Evolutionary conservation across 2,329 filamentous ascomycete genomes (phyloP), one percentile per base, ranked within the genome.

Genomic region (Trichoderma asperellum): DNA sequence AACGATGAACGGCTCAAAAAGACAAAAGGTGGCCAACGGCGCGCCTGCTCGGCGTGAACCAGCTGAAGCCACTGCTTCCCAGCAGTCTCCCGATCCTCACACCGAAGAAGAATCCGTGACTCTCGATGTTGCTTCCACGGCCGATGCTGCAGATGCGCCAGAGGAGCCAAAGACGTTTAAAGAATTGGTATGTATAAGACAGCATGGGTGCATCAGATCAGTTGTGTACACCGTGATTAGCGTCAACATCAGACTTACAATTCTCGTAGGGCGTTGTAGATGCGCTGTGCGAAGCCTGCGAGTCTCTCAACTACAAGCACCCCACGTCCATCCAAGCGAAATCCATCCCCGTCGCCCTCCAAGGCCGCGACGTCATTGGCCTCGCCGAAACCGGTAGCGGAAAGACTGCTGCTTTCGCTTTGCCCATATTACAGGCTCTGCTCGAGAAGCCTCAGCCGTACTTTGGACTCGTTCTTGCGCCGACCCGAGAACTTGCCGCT

Each of bases 351-450:
- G 79, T 86, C 63, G 94, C 94, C 43, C 85, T 97, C 4, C 81
- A 92, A 76, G 90, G 91, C 64, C 88, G 93, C 75, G 96, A 98
- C 79, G 85, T 98, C 40, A 97, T 99, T 74, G 96, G 94, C 53
- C 86, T 98, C 63, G 96, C 96, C 37, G 95, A 99, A 81, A 99
- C 96, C 0, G 96, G 96, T 74, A 94, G 90, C 77, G 96, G 96
- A 81, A 99, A 98, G 83, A 98, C 96, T 0, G 95, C 94, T 7
- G 94, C 96, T 0, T 99, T 98, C 78, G 94, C 93, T 0, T 84
- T 99, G 2, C 96, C 96, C 0, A 96, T 99, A 49, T 86, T 99
- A 2, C 94, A 97, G 79, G 89, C 92, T 2, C 87, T 99, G 1
- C 91, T 98, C 81, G 92, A 96, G 68, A 93, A 94, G 75, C 94